Evolutionary conservation across 2,329 filamentous ascomycete species (phyloP), one percentile per base, ranked within the genome.

Genomic region (Fusarium abutilonis): DNA sequence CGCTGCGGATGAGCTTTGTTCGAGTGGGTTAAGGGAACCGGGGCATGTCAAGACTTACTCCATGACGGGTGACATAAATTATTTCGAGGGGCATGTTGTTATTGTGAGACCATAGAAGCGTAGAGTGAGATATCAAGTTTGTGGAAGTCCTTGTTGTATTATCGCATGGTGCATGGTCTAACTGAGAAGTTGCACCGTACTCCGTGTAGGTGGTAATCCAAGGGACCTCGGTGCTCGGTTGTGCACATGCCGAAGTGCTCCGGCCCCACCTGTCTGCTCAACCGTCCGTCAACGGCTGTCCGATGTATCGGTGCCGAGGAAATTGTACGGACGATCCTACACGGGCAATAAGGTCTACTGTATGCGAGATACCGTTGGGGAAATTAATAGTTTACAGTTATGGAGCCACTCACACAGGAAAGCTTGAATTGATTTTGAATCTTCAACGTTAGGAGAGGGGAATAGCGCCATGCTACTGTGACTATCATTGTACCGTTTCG

Each of bases 11-110:
- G 31, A 32, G 49, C 23, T 14, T 53, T 35, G 31, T 54, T 46
- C 28, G 31, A 31, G 34, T 29, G 36, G 29, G 44, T 26, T 48
- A 9, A 11, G 10, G 15, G 39, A 36, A 38, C 31, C 34, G 35
- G 44, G 49, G 43, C 32, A 14, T 28, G 41, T 50, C 28, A 29
- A 52, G 49, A 81, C 87, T 79, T 83, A 92, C 90, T 69, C 89
- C 90, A 74, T 93, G 90, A 21, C 90, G 87, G 64, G 85, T 86
- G 56, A 93, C 80, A 73, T 92, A 92, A 63, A 93, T 91, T 65
- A 83, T 85, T 72, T 91, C 84, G 46, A 92, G 79, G 58, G 87
- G 80, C 86, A 89, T 90, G 29, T 54, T 47, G 14, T 29, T 48
- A n/a, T n/a, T 40, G 21, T 50, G n/a, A 38, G 21, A 10, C 19